phyloP scores from a whole-genome alignment of 2,329 filamentous ascomycete species.

The Calycina marina region DNA sequence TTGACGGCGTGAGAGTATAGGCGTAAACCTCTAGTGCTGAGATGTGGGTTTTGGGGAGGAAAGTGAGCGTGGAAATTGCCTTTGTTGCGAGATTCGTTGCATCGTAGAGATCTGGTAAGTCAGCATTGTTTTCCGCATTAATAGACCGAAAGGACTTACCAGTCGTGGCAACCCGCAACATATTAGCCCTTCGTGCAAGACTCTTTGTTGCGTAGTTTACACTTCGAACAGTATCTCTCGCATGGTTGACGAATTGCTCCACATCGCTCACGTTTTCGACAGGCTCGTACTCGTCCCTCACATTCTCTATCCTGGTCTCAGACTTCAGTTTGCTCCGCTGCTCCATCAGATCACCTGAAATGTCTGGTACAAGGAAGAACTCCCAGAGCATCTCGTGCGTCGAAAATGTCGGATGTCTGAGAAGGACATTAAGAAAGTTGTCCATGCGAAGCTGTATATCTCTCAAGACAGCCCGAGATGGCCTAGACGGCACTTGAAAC shows the following conservation, averaged over 20 bases:
- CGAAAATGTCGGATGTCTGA: slow-evolving; percentile 81
- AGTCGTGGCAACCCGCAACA: slow-evolving; percentile 47
- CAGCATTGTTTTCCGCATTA: slow-evolving; percentile 17
- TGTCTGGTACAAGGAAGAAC: slow-evolving; percentile 91
- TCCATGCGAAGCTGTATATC: slow-evolving; percentile 81
- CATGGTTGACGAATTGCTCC: slow-evolving; percentile 83
- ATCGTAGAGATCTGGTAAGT: slow-evolving; percentile 49
- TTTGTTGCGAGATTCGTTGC: slow-evolving; percentile 41
- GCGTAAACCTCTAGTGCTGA: slow-evolving; percentile 61
- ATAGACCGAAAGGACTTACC: slow-evolving; percentile 30
- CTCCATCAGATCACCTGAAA: slow-evolving; percentile 80
- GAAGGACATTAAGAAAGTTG: slow-evolving; percentile 72
- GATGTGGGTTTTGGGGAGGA: slow-evolving; percentile 54
- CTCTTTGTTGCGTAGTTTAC: slow-evolving; percentile 74
- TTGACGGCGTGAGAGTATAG: slow-evolving; percentile 45
- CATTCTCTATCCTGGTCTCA: slow-evolving; percentile 65
- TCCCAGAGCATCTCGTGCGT: slow-evolving; percentile 98
- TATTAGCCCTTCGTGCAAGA: slow-evolving; percentile 66
- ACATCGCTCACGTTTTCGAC: slow-evolving; percentile 75
- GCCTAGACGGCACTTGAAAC: slow-evolving; percentile 85
- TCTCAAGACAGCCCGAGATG: slow-evolving; percentile 71
- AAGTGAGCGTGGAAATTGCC: slow-evolving; percentile 40
- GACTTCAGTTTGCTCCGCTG: slow-evolving; percentile 80
- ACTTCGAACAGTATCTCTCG: slow-evolving; percentile 74
- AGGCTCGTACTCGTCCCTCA: slow-evolving; percentile 79